Evolutionary conservation across 1,139 yeast genomes (phyloP).

Genomic region (Candida glucosophila): DNA sequence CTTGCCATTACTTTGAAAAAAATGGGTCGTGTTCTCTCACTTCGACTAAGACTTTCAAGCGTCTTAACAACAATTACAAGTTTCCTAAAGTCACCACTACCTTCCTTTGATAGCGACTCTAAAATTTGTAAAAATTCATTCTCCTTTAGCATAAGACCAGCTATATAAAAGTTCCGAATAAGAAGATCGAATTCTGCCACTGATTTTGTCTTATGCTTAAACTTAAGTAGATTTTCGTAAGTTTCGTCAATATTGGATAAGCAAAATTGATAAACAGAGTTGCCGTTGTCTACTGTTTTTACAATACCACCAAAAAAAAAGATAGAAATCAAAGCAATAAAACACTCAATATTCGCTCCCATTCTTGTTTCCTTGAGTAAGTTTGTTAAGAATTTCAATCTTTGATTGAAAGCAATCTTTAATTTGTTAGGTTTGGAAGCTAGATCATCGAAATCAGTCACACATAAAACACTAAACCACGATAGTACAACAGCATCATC

Average conservation of each 20-base stretch:
- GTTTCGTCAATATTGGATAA: constrained; percentile 29
- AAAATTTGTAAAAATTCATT: constrained; percentile 20
- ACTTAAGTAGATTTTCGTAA: constrained; percentile 17
- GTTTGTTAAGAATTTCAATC: constrained; percentile 24
- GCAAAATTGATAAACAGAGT: constrained; percentile 39
- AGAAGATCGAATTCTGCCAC: too few relatives aligned
- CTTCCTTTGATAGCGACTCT: constrained; percentile 15
- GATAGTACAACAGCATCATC: too few relatives aligned
- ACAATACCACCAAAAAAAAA: constrained; percentile 24
- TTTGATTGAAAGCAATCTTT: constrained; percentile 26
- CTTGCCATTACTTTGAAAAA: constrained; percentile 17
- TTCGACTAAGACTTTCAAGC: constrained; percentile 27
- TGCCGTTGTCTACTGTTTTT: constrained; percentile 11
- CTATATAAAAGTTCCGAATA: constrained; percentile 29
- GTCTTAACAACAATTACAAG: constrained; percentile 29
- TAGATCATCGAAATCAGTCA: constrained; percentile 29
- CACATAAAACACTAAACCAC: constrained; percentile 27
- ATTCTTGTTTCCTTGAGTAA: constrained; percentile 27
- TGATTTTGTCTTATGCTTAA: constrained; percentile 11
- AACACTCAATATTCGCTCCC: constrained; percentile 31
- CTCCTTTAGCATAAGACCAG: constrained; percentile 32
- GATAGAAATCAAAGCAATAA: constrained; percentile 35
- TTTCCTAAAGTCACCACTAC: constrained; percentile 21
- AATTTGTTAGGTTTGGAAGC: constrained; percentile 23
- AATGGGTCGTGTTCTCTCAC: constrained; percentile 14